phyloP scores from a whole-genome alignment of 371 early-diverging fungal genomes.

The Mucor indicus region DNA sequence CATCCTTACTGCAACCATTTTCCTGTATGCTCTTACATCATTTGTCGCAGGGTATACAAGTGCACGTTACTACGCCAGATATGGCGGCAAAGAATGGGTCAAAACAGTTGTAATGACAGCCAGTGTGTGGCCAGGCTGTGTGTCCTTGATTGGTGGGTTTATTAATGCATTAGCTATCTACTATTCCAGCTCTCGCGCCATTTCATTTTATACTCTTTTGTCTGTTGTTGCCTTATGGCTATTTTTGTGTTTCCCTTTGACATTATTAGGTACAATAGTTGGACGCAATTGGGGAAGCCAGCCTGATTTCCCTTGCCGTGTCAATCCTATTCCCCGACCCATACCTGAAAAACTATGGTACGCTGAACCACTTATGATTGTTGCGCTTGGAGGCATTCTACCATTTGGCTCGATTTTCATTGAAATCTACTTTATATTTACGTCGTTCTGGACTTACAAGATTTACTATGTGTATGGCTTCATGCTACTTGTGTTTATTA shows the following conservation, averaged over 20 bases:
- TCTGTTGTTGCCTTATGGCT: slow-evolving; percentile 73
- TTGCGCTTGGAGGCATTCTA: slow-evolving; percentile 69
- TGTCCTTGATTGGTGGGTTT: slow-evolving; percentile 54
- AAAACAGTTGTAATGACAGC: slow-evolving; percentile 69
- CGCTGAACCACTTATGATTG: slow-evolving; percentile 61
- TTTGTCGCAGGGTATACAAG: slow-evolving; percentile 70
- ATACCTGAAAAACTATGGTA: slow-evolving; percentile 81
- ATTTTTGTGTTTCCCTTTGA: slow-evolving; percentile 75
- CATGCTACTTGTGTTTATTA: slow-evolving; percentile 70
- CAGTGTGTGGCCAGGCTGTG: slow-evolving; percentile 67
- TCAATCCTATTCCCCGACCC: slow-evolving; percentile 78
- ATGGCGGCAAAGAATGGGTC: slow-evolving; percentile 77
- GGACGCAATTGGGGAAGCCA: slow-evolving; percentile 70
- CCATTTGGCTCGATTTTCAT: slow-evolving; percentile 86
- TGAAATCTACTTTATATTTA: slow-evolving; percentile 84
- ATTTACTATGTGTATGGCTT: slow-evolving; percentile 87
- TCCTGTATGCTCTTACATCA: slow-evolving; percentile 77
- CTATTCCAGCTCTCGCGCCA: slow-evolving; percentile 74
- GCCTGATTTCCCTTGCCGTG: slow-evolving; percentile 75
- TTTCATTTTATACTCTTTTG: slow-evolving; percentile 74
- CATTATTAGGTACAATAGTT: slow-evolving; percentile 73
- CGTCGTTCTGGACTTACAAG: slow-evolving; percentile 84
- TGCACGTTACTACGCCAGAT: slow-evolving; percentile 66
- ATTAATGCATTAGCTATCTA: slow-evolving; percentile 77
- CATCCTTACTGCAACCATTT: slow-evolving; percentile 77